Conservation (phyloP, 169 alveolate genomes). For the Plasmodium cynomolgi region DNA sequence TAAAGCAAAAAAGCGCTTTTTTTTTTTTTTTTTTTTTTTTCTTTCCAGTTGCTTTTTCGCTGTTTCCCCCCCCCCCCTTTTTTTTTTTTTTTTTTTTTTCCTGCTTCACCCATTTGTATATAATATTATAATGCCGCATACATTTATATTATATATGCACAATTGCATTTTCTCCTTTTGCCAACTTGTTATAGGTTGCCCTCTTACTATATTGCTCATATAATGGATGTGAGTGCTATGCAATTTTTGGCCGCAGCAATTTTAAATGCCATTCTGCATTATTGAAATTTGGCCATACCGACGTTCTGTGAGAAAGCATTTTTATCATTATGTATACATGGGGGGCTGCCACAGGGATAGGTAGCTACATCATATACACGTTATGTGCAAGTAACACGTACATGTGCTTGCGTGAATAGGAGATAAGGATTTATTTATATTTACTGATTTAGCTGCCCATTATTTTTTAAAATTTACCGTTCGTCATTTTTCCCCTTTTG, state of each 20-base stretch:
- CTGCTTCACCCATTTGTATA: neutral
- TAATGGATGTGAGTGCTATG: neutral
- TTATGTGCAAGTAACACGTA: neutral
- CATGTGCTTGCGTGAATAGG: neutral
- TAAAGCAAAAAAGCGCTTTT: neutral
- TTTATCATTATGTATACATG: neutral
- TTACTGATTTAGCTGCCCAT: neutral
- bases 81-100: neutral
- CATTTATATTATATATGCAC: neutral
- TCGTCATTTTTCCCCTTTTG: neutral
- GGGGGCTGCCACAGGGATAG: neutral
- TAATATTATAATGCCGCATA: neutral
- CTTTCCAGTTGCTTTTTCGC: neutral
- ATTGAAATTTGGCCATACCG: neutral
- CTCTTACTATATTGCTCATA: neutral
- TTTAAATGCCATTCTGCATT: neutral
- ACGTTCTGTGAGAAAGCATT: neutral
- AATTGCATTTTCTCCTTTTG: neutral
- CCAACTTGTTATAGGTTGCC: neutral
- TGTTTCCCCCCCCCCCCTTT: neutral
- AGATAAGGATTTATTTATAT: neutral
- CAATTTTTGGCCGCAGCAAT: neutral
- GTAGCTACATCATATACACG: neutral
- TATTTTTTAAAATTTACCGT: neutral
- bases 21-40: constrained; percentile 1